Evolutionary conservation across 2,329 filamentous ascomycete species (phyloP).

Genomic region (Dichotomopilus funicola): DNA sequence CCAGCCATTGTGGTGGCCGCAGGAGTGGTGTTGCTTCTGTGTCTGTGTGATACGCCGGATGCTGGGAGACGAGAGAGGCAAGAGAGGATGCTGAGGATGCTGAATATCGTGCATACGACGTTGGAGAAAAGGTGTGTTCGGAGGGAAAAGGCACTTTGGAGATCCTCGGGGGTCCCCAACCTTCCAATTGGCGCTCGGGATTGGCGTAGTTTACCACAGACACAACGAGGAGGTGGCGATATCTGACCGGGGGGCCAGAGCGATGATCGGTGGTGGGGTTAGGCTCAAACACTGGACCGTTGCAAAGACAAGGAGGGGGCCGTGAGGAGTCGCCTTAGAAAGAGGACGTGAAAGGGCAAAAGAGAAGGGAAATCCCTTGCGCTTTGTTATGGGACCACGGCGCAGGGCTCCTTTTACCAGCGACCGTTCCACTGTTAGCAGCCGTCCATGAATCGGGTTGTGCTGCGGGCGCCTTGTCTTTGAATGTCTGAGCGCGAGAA

Average conservation of each 20-base stretch:
- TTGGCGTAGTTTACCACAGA: background rate
- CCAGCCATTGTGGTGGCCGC: slow-evolving; percentile 20
- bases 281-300: background rate
- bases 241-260: slow-evolving; percentile 7
- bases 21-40: too few species aligned
- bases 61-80: background rate
- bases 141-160: background rate
- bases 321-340: too few species aligned
- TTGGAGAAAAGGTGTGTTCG: background rate
- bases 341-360: too few species aligned
- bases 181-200: slow-evolving; percentile 14
- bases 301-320: background rate
- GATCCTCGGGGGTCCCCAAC: slow-evolving; percentile 7
- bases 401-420: too few species aligned
- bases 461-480: too few species aligned
- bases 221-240: slow-evolving; percentile 14
- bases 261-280: slow-evolving; percentile 18
- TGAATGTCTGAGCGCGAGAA: background rate
- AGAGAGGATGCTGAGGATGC: background rate
- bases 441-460: background rate
- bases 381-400: too few species aligned
- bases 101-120: background rate
- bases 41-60: background rate
- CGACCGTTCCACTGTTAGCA: background rate
- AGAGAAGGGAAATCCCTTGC: too few species aligned